Base-by-base conservation (phyloP, 768 basidiomycete genomes). In the Galerina marginata region DNA sequence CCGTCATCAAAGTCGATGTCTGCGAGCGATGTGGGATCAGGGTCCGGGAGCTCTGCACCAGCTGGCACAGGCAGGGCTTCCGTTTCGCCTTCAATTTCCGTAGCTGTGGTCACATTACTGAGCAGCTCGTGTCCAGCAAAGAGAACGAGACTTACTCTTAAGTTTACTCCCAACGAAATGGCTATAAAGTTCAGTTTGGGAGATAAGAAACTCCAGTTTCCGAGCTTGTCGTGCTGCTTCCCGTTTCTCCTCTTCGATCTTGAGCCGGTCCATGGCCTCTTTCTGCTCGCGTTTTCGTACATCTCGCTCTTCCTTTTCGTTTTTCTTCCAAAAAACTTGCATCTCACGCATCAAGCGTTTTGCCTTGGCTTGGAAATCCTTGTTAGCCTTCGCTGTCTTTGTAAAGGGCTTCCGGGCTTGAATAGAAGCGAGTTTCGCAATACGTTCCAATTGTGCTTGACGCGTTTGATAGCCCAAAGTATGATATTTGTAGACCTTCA, bases 121-220 rank as follows among this genome's bases (percentile, higher is more conserved):
- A 65, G 65, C 50, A 61, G 44, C 26, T 33, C 59, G 15, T 15
- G n/a, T 55, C 37, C 25, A 15, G 15, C 58, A 55, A 52, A 48
- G 26, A 43, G 39, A 47, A 46, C 37, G 43, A 15, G 38, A 76
- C 88, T 67, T 74, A 93, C 92, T 94, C 74, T 93, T 93, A 54
- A 94, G 84, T 77, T 99, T 99, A 76, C 89, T 97, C 36, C 96
- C 96, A 59, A 99, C 95, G 83, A 99, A 99, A 78, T 99, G 97
- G 65, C 93, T 95, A 76, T 99, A 99, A 7, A 99, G 84, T 73
- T 99, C 97, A 3, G 97, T 99, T 75, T 99, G 96, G 60, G 93
- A 98, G 74, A 99, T 95, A 75, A 99, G 81, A 78, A 99, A 99
- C 77, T 99, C 97, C 25, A 99, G 86, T 74, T 99, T 98, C 65